Evolutionary conservation across 768 basidiomycete species (phyloP).

Genomic region (Phanerodontia chrysosporium): DNA sequence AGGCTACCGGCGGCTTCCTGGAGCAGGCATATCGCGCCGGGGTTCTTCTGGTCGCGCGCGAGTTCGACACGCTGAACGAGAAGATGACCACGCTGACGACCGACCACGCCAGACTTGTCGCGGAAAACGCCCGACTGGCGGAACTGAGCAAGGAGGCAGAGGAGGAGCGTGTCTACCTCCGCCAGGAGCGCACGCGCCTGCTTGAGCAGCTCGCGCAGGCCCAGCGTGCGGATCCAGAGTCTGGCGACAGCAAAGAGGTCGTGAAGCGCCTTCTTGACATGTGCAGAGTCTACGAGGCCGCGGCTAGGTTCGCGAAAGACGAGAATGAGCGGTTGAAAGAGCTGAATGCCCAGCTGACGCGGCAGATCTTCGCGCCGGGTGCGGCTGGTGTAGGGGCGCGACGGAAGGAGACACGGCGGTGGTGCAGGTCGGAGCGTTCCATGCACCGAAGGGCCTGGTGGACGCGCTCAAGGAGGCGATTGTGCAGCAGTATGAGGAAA

Average conservation of each 20-base stretch:
- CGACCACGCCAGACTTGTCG: background rate
- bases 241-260: background rate
- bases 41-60: background rate
- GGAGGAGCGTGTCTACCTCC: background rate
- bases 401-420: background rate
- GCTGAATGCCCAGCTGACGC: background rate
- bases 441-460: background rate
- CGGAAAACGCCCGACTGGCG: background rate
- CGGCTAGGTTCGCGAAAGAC: no score
- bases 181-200: constrained; percentile 1
- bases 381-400: background rate
- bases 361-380: background rate
- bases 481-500: constrained; percentile 1
- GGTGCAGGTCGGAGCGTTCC: background rate
- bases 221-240: background rate
- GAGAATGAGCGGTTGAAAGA: background rate
- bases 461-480: background rate
- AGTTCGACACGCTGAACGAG: background rate
- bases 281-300: background rate
- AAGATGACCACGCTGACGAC: background rate
- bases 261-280: background rate
- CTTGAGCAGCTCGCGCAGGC: background rate
- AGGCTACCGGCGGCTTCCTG: background rate
- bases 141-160: background rate
- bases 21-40: background rate